phyloP scores from a whole-genome alignment of 176 grass and related monocot species.

The Triticum monococcum region DNA sequence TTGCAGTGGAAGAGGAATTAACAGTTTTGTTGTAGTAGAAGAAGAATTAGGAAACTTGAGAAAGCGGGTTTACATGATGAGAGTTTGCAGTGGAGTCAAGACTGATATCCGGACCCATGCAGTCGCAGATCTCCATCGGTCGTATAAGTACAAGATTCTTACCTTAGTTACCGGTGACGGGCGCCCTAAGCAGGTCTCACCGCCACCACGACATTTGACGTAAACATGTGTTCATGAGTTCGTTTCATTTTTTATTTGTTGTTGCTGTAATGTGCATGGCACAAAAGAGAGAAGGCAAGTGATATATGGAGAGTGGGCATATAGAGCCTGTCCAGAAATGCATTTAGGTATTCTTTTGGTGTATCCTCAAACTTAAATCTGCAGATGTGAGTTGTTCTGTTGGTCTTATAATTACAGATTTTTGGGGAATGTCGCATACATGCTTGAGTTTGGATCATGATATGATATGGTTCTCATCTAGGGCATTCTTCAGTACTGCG shows the following conservation, averaged over 20 bases:
- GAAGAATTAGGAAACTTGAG: neutral
- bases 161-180: neutral
- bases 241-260: neutral
- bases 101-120: neutral
- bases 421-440: neutral
- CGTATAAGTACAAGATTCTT: conserved; percentile 17
- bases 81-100: neutral
- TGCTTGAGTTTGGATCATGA: neutral
- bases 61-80: neutral
- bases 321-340: neutral
- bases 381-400: neutral
- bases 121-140: neutral
- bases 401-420: neutral
- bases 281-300: neutral
- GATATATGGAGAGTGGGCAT: neutral
- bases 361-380: neutral
- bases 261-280: neutral
- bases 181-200: neutral
- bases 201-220: neutral
- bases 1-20: neutral
- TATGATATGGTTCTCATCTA: neutral
- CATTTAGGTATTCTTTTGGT: neutral
- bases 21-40: conserved; percentile 2
- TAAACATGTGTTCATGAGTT: conserved; percentile 1
- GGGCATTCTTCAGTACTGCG: neutral